Evolutionary conservation across 2,329 filamentous ascomycete genomes (phyloP).

Genomic region (Pseudocercospora crystallina): DNA sequence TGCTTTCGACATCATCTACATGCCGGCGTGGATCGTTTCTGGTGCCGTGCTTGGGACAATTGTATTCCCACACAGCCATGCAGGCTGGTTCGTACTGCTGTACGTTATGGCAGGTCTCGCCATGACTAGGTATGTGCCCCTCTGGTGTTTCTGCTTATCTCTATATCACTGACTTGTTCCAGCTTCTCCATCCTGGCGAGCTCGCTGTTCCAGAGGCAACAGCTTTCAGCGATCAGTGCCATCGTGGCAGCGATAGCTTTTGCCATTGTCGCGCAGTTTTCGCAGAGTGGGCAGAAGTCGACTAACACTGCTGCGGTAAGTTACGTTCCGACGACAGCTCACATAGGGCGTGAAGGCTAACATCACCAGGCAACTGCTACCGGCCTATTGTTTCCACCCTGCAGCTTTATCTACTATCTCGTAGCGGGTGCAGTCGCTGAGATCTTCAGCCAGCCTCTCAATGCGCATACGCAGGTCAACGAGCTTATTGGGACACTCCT

Average conservation of each 20-base stretch:
- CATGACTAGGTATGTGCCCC: too few relatives aligned
- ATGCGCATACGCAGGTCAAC: neutral
- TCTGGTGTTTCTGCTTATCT: too few relatives aligned
- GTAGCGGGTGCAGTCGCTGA: slow-evolving; percentile 44
- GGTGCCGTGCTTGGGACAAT: slow-evolving; percentile 63
- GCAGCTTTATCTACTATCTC: slow-evolving; percentile 81
- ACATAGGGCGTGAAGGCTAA: neutral
- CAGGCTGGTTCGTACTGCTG: slow-evolving; percentile 52
- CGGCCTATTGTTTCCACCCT: slow-evolving; percentile 75
- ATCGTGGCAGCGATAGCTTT: slow-evolving; percentile 70
- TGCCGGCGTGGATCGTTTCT: slow-evolving; percentile 77
- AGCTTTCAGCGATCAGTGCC: slow-evolving; percentile 77
- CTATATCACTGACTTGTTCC: too few relatives aligned
- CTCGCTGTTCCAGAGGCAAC: slow-evolving; percentile 78
- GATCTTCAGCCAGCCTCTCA: slow-evolving; percentile 21
- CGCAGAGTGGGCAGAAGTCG: slow-evolving; percentile 47
- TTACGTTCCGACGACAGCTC: too few relatives aligned
- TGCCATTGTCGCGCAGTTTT: slow-evolving; percentile 74
- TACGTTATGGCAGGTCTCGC: slow-evolving; percentile 72
- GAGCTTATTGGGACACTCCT: slow-evolving; percentile 5
- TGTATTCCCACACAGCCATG: slow-evolving; percentile 48
- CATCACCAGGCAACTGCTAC: slow-evolving; percentile 68
- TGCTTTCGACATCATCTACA: slow-evolving; percentile 73
- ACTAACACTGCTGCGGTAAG: slow-evolving; percentile 57
- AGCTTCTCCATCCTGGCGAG: slow-evolving; percentile 76